Percentiles rank a stretch among this genome's conserved stretches.
Conservation (phyloP, 2,329 filamentous ascomycete species). For the Aureobasidium vineae region DNA sequence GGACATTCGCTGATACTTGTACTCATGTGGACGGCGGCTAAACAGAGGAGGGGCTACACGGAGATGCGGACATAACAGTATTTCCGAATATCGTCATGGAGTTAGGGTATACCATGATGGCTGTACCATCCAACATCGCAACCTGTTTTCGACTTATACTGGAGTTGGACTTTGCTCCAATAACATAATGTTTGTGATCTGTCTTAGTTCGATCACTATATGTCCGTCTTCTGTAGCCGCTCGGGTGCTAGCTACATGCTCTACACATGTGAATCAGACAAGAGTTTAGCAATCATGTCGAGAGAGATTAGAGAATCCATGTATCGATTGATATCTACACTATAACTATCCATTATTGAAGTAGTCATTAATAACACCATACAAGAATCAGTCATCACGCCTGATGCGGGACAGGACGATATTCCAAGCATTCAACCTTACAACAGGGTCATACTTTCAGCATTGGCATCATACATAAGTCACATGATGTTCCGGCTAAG, state of each 20-base stretch:
- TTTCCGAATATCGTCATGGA: conserved; percentile 8
- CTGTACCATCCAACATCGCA: not conserved
- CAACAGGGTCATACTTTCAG: not conserved
- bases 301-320: no score
- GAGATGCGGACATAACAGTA: conserved; percentile 7
- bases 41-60: conserved; percentile 14
- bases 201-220: no score
- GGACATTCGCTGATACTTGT: conserved; percentile 3
- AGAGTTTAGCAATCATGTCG: no score
- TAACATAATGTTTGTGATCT: no score
- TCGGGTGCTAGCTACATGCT: no score
- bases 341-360: no score
- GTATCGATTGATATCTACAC: no score
- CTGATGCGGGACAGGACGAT: not conserved
- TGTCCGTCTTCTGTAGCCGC: no score
- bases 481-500: not conserved
- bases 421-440: not conserved
- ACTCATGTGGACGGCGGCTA: conserved; percentile 14
- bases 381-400: no score
- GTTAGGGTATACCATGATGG: not conserved
- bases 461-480: rapidly evolving
- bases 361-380: not conserved
- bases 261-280: no score
- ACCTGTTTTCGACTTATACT: no score
- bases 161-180: no score